Evolutionary conservation across 768 basidiomycete species (phyloP).

Genomic region (Lyophyllum decastes): DNA sequence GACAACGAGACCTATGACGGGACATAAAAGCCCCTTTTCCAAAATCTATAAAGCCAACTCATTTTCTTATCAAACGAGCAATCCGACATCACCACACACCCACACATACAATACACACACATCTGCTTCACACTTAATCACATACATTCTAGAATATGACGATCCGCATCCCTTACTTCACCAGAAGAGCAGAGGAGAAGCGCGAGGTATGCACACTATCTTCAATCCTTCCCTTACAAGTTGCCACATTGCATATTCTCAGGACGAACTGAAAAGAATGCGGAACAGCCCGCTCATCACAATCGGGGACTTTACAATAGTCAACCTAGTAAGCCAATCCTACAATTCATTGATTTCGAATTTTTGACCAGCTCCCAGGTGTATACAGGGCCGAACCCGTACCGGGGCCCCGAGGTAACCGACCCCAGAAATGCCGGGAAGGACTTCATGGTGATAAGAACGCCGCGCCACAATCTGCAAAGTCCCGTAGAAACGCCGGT

Average conservation of each 20-base stretch:
- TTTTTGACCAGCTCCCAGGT: not conserved
- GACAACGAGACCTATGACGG: not conserved
- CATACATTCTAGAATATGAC: not conserved
- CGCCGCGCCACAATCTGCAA: not conserved
- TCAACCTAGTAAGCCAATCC: conserved; percentile 6
- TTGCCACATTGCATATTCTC: no score
- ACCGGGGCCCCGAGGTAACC: not conserved
- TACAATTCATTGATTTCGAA: not conserved
- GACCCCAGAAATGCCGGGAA: not conserved
- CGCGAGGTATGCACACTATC: not conserved
- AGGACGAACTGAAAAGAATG: not conserved
- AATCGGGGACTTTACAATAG: not conserved
- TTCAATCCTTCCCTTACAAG: not conserved
- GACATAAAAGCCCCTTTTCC: not conserved
- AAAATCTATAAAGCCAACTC: not conserved
- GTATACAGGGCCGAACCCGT: conserved; percentile 8
- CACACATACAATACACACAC: not conserved
- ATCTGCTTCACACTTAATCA: not conserved
- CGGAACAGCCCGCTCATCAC: not conserved
- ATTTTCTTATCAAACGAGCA: not conserved
- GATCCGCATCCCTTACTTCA: conserved; percentile 8
- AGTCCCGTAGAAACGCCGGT: not conserved
- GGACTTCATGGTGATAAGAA: not conserved
- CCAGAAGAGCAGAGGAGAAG: not conserved
- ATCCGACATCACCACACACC: not conserved